Conservation (phyloP, 495 filamentous ascomycete species). For the Aspergillus funiculosus region DNA sequence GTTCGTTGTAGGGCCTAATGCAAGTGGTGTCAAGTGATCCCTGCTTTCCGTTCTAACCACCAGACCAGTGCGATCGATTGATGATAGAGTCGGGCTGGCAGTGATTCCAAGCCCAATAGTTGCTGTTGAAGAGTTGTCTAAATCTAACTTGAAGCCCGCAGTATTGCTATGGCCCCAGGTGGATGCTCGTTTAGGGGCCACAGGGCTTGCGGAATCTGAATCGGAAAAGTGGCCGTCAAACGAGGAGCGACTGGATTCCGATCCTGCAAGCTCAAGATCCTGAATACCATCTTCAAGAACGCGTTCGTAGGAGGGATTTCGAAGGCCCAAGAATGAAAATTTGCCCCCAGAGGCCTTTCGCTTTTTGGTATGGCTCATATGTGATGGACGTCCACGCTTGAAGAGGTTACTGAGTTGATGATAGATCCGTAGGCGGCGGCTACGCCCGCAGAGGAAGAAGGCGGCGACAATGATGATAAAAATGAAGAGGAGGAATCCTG, state of each 20-base stretch:
- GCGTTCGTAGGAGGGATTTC: conserved; percentile 69
- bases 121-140: conserved; percentile 50
- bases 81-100: conserved; percentile 39
- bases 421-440: conserved; percentile 62
- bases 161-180: conserved; percentile 36
- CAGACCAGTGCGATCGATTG: conserved; percentile 67
- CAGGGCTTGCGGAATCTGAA: conserved; percentile 24
- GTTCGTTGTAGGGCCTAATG: conserved; percentile 39
- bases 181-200: conserved; percentile 33
- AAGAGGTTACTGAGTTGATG: conserved; percentile 48
- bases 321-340: conserved; percentile 48
- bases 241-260: conserved; percentile 52
- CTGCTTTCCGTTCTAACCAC: conserved; percentile 75
- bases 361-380: conserved; percentile 47
- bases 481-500: conserved; percentile 67
- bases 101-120: conserved; percentile 46
- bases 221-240: conserved; percentile 40
- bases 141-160: conserved; percentile 49
- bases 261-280: conserved; percentile 66
- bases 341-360: conserved; percentile 49
- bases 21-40: conserved; percentile 55
- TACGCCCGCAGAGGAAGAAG: conserved; percentile 65
- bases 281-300: conserved; percentile 71
- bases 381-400: conserved; percentile 46
- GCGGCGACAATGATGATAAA: conserved; percentile 62